Percentiles rank a stretch among this genome's conserved stretches.
Evolutionary conservation across 1,139 yeast genomes (phyloP).

Genomic region (Suhomyces bribrorum): DNA sequence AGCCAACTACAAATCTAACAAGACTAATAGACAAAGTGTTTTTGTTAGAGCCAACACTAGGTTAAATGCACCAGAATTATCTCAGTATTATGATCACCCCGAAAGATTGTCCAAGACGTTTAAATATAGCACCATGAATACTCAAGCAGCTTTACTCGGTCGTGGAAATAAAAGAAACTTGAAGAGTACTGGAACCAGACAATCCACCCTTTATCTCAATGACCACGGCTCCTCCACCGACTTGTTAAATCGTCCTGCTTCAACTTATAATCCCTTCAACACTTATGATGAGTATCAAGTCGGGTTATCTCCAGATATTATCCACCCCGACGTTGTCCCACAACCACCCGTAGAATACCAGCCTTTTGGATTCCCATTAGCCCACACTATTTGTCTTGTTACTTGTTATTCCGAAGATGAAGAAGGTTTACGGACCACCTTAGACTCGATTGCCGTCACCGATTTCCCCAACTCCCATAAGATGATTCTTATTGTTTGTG

Average conservation of each 20-base stretch:
- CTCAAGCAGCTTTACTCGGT: conserved; percentile 50
- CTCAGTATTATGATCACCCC: conserved; percentile 43
- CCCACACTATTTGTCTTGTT: conserved; percentile 79
- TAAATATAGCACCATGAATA: conserved; percentile 56
- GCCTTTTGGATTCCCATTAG: conserved; percentile 86
- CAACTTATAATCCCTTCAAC: conserved; percentile 45
- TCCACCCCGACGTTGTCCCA: conserved; percentile 71
- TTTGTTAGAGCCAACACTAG: conserved; percentile 38
- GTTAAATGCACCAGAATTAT: conserved; percentile 43
- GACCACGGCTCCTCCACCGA: conserved; percentile 42
- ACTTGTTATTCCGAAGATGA: conserved; percentile 95
- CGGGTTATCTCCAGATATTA: conserved; percentile 67
- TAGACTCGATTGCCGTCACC: conserved; percentile 89
- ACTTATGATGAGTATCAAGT: conserved; percentile 37
- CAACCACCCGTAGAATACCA: conserved; percentile 90
- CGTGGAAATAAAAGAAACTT: conserved; percentile 20
- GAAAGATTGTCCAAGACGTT: conserved; percentile 44
- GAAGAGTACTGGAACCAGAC: conserved; percentile 18
- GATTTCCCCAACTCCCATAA: conserved; percentile 95
- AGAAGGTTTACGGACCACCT: conserved; percentile 78
- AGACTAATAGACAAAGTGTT: conserved; percentile 48
- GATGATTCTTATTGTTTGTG: conserved; percentile 80
- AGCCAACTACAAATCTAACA: conserved; percentile 47
- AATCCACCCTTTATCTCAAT: conserved; percentile 30
- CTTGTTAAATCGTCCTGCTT: conserved; percentile 35